Evolutionary conservation across 352 stramenopile genomes (phyloP).

Genomic region (Pythium myriotylum): DNA sequence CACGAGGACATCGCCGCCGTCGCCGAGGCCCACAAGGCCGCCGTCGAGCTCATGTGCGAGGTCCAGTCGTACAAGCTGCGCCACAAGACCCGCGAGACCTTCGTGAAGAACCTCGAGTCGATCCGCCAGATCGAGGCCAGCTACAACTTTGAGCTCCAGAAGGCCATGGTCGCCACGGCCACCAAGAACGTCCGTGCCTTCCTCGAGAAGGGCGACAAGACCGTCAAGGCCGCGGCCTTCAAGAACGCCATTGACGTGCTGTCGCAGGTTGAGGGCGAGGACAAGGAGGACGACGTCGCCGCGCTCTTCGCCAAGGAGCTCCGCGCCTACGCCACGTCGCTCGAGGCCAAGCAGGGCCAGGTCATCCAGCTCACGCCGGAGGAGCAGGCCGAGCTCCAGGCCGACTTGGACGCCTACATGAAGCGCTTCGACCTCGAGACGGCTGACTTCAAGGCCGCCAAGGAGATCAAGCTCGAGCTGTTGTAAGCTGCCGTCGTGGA

Average conservation of each 20-base stretch:
- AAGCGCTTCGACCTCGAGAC: slow-evolving; percentile 83
- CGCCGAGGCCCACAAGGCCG: slow-evolving; percentile 81
- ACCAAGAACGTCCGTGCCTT: slow-evolving; percentile 75
- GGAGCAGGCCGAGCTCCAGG: slow-evolving; percentile 84
- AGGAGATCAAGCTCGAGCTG: slow-evolving; percentile 85
- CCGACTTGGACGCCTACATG: slow-evolving; percentile 85
- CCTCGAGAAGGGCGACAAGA: slow-evolving; percentile 84
- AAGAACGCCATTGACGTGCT: slow-evolving; percentile 87
- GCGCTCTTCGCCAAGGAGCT: slow-evolving; percentile 85
- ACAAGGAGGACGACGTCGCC: slow-evolving; percentile 88
- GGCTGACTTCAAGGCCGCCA: slow-evolving; percentile 78
- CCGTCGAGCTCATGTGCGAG: slow-evolving; percentile 80
- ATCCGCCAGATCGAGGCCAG: slow-evolving; percentile 81
- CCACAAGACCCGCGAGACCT: slow-evolving; percentile 88
- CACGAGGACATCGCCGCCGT: slow-evolving; percentile 83
- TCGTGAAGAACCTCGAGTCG: slow-evolving; percentile 87
- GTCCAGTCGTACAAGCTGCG: slow-evolving; percentile 85
- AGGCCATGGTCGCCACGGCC: slow-evolving; percentile 75
- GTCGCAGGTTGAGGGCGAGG: slow-evolving; percentile 61
- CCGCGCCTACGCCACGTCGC: slow-evolving; percentile 66
- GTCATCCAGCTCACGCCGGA: slow-evolving; percentile 71
- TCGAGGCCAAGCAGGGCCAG: slow-evolving; percentile 82
- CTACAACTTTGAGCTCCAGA: slow-evolving; percentile 86
- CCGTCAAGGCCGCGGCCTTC: slow-evolving; percentile 82
- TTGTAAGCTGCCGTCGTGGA: slow-evolving; percentile 53